Conservation (phyloP, 2,329 filamentous ascomycete genomes). For the Tympanopsis confertula region DNA sequence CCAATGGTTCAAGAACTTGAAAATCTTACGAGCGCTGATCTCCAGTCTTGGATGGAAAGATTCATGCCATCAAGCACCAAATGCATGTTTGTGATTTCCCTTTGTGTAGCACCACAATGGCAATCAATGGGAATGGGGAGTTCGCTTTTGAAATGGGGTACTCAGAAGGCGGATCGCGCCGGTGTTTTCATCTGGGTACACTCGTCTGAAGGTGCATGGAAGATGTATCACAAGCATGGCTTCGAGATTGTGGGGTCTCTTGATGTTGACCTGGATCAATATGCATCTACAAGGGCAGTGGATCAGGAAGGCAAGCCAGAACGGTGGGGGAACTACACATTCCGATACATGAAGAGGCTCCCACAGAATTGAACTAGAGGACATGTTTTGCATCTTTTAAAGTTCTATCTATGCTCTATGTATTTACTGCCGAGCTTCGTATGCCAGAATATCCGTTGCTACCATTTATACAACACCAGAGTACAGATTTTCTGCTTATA, state of each 20-base stretch:
- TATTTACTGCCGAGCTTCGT: no score
- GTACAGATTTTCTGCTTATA: no score
- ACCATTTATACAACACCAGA: no score
- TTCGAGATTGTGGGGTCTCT: constrained; percentile 15
- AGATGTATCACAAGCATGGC: constrained; percentile 15
- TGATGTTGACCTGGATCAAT: constrained; percentile 18
- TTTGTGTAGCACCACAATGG: constrained; percentile 16
- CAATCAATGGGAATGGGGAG: constrained; percentile 20
- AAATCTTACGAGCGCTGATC: constrained; percentile 14
- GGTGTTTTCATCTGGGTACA: constrained; percentile 20
- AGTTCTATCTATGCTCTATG: no score
- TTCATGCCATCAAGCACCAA: constrained; percentile 12
- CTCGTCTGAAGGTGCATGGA: constrained; percentile 16
- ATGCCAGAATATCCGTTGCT: no score
- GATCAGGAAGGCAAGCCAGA: no score
- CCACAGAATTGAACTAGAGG: no score
- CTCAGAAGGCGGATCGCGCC: constrained; percentile 13
- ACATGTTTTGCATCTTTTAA: no score
- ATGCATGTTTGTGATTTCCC: constrained; percentile 21
- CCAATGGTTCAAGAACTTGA: constrained; percentile 13
- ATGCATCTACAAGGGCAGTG: constrained; percentile 12
- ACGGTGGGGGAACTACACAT: constrained; percentile 21
- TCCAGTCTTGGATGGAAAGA: constrained; percentile 13
- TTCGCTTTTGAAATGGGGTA: constrained; percentile 19
- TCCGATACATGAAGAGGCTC: constrained; percentile 21